A percentile compares a stretch with the other conserved stretches of the same genome.
Conservation (phyloP, 306 rosid species). For the Fagus crenata region DNA sequence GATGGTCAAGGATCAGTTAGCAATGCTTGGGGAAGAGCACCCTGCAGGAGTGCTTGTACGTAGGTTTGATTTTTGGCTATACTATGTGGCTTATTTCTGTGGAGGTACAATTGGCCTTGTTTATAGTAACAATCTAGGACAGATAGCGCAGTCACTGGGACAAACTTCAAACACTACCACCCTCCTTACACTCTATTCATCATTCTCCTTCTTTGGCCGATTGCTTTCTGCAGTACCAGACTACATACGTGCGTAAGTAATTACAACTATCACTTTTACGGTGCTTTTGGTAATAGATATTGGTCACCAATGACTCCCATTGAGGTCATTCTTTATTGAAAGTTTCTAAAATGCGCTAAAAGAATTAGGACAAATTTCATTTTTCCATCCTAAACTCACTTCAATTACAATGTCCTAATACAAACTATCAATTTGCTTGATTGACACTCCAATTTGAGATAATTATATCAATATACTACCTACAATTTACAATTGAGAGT, state of each 20-base stretch:
- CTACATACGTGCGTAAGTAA: constrained; percentile 67
- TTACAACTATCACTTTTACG: neutral
- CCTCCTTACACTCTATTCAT: constrained; percentile 75
- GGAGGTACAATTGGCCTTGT: constrained; percentile 98
- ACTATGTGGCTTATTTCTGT: constrained; percentile 77
- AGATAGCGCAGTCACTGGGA: constrained; percentile 88
- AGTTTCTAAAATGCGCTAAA: too few relatives aligned
- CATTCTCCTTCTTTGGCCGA: constrained; percentile 96
- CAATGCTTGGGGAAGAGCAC: constrained; percentile 85
- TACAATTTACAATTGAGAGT: too few relatives aligned
- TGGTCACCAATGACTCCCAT: too few relatives aligned
- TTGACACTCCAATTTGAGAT: too few relatives aligned
- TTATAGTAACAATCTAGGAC: constrained; percentile 93
- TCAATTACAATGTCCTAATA: too few relatives aligned
- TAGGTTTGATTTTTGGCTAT: constrained; percentile 86
- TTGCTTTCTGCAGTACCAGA: constrained; percentile 94
- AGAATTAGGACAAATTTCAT: too few relatives aligned
- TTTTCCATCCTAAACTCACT: too few relatives aligned
- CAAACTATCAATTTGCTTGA: too few relatives aligned
- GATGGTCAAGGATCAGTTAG: constrained; percentile 57
- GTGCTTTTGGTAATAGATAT: too few relatives aligned
- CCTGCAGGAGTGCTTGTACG: constrained; percentile 49
- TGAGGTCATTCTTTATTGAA: too few relatives aligned
- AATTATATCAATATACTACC: too few relatives aligned
- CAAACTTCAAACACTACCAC: constrained; percentile 49